Percentiles rank a stretch among this genome's conserved stretches.
Conservation (phyloP, 129 eudicot species). For the Flaveria sonorensis region DNA sequence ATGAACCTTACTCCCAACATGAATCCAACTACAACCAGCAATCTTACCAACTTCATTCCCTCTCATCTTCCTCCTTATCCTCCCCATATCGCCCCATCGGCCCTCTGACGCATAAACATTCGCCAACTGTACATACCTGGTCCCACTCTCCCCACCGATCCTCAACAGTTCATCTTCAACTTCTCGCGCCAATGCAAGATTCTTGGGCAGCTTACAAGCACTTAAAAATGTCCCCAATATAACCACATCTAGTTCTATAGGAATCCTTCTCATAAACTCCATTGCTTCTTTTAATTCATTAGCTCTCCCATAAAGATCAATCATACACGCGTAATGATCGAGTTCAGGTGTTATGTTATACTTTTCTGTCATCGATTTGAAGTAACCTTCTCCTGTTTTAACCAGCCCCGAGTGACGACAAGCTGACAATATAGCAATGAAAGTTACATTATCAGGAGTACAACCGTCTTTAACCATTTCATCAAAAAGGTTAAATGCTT, state of each 20-base stretch:
- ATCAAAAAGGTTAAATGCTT: constrained; percentile 60
- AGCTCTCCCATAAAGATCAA: constrained; percentile 85
- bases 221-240: constrained; percentile 65
- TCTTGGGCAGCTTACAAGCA: constrained; percentile 65
- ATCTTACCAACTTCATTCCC: constrained; percentile 70
- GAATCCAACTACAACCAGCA: constrained; percentile 93
- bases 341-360: constrained; percentile 64
- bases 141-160: constrained; percentile 60
- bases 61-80: constrained; percentile 88
- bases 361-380: constrained; percentile 57
- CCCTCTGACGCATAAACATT: constrained; percentile 77
- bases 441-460: constrained; percentile 64
- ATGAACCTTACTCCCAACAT: constrained; percentile 56
- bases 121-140: constrained; percentile 83
- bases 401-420: constrained; percentile 83
- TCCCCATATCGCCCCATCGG: constrained; percentile 81
- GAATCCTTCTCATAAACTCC: constrained; percentile 57
- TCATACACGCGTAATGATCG: constrained; percentile 90
- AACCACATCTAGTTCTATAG: constrained; percentile 66
- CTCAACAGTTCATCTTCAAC: constrained; percentile 57
- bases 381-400: constrained; percentile 65
- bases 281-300: constrained; percentile 61
- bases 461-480: constrained; percentile 48
- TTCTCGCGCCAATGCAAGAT: constrained; percentile 66
- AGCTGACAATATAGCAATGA: constrained; percentile 75